Percentiles rank a stretch among this genome's conserved stretches.
Conservation (phyloP, 192 early-diverging fungal genomes). For the Linderina pennispora region DNA sequence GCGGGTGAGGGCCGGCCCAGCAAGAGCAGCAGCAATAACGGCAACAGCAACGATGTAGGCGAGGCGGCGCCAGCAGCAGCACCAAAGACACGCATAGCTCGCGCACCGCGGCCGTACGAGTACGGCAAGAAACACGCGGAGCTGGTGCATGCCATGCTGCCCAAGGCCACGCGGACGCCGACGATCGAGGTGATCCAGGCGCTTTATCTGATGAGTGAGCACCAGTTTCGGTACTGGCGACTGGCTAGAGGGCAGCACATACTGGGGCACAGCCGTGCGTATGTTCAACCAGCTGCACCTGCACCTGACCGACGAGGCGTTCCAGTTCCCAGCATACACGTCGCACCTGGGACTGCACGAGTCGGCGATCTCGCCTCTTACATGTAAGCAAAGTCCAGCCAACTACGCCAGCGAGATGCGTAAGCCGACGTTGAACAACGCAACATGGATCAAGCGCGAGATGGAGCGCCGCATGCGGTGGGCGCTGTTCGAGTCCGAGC, state of each 20-base stretch:
- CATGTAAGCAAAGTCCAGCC: constrained; percentile 39
- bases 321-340: constrained; percentile 45
- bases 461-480: constrained; percentile 44
- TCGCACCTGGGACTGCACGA: constrained; percentile 47
- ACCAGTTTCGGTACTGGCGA: constrained; percentile 44
- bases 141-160: constrained; percentile 32
- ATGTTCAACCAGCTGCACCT: constrained; percentile 48
- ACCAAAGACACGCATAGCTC: neutral
- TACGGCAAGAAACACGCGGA: constrained; percentile 25
- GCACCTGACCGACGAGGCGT: constrained; percentile 47
- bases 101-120: constrained; percentile 22
- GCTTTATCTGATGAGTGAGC: constrained; percentile 35
- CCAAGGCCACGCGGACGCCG: constrained; percentile 23
- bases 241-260: constrained; percentile 39
- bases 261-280: constrained; percentile 47
- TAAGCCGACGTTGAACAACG: constrained; percentile 33
- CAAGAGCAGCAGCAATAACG: neutral
- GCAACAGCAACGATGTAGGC: neutral
- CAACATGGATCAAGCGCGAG: constrained; percentile 41
- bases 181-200: constrained; percentile 40
- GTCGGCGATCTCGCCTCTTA: constrained; percentile 37
- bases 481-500: constrained; percentile 45
- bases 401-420: constrained; percentile 39
- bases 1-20: neutral
- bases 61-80: neutral